Base-by-base conservation (phyloP, 1,284 basidiomycete genomes). In the Fomitopsis pinicola region DNA sequence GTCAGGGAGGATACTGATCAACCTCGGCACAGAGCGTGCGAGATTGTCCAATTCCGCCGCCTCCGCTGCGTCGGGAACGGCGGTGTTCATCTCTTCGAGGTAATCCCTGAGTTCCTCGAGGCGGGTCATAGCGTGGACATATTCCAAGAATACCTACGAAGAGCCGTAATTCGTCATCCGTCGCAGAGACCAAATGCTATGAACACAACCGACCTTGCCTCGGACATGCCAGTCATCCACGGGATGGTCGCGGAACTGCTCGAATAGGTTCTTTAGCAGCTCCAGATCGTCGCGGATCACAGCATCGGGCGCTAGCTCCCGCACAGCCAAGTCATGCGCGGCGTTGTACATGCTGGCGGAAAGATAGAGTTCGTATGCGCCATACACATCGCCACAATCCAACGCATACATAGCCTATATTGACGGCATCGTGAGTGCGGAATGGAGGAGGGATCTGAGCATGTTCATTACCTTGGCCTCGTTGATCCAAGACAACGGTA, bases 271-370 rank as follows among this genome's bases (percentile, higher is more conserved):
- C 40, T 79, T 79, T n/a, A 98, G 77, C 8, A 97, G 77, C 1
- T 80, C 82, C 8, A 88, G 74, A 73, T 98, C 96, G 55, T 88
- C 84, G 9, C 92, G 82, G 50, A 98, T 81, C 58, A 98, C 80
- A 0, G 91, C 93, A 68, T 98, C 97, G 1, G 95, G 93, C 8
- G 93, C 94, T n/a, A 99, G 83, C 65, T 95, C 87, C 6, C 80
- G 75, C 35, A 95, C 81, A 1, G 92, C 92, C 26, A 97, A 79
- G 45, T 87, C 84, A 72, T 98, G 95, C 0, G 97, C 95, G 6
- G 83, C 78, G 53, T 87, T 83, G 67, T 85, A 88, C 44, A 87
- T 73, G 19, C 85, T 84, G 1, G 94, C 94, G 28, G 83, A 73
- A 53, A 94, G 77, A 70, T 92, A 91, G 46, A 89, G 77, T 61